phyloP scores from a whole-genome alignment of 306 rosid genomes.

The Trifolium dubium region DNA sequence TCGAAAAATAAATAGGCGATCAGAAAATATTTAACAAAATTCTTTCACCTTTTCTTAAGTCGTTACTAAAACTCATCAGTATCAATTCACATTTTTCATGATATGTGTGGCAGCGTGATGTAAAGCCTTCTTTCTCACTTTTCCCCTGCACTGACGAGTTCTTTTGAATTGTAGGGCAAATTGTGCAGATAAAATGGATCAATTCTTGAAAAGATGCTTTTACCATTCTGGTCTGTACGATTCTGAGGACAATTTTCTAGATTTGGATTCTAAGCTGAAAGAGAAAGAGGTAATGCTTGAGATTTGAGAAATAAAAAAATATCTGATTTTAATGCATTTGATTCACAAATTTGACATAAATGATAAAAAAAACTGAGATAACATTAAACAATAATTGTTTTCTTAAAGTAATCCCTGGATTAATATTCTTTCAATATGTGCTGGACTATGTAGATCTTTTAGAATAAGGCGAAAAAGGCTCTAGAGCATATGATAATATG shows the following conservation, averaged over 20 bases:
- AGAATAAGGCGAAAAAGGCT: slow-evolving; percentile 31
- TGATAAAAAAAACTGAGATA: slow-evolving; percentile 20
- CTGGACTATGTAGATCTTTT: slow-evolving; percentile 3
- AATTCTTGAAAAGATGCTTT: slow-evolving; percentile 81
- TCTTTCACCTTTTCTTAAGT: not conserved
- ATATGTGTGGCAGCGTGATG: slow-evolving; percentile 19
- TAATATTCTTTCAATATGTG: slow-evolving; percentile 15
- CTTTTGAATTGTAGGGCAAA: slow-evolving; percentile 63
- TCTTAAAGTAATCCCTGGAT: slow-evolving; percentile 8
- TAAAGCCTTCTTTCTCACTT: not conserved
- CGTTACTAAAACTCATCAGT: not conserved
- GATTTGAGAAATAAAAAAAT: not conserved
- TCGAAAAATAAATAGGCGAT: not conserved
- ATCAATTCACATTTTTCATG: slow-evolving; percentile 25
- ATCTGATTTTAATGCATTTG: slow-evolving; percentile 27
- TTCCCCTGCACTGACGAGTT: slow-evolving; percentile 37
- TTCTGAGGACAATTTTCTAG: slow-evolving; percentile 74
- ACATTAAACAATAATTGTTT: slow-evolving; percentile 2
- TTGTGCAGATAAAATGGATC: slow-evolving; percentile 89
- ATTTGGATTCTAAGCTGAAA: slow-evolving; percentile 67
- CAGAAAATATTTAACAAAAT: not conserved
- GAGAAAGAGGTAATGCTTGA: slow-evolving; percentile 69
- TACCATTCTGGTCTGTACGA: slow-evolving; percentile 89
- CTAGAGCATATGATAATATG: slow-evolving; percentile 7
- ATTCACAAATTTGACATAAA: slow-evolving; percentile 1